Percentiles rank a stretch among this genome's conserved stretches.
Conservation (phyloP, 192 early-diverging fungal genomes). For the Lobosporangium transversale region DNA sequence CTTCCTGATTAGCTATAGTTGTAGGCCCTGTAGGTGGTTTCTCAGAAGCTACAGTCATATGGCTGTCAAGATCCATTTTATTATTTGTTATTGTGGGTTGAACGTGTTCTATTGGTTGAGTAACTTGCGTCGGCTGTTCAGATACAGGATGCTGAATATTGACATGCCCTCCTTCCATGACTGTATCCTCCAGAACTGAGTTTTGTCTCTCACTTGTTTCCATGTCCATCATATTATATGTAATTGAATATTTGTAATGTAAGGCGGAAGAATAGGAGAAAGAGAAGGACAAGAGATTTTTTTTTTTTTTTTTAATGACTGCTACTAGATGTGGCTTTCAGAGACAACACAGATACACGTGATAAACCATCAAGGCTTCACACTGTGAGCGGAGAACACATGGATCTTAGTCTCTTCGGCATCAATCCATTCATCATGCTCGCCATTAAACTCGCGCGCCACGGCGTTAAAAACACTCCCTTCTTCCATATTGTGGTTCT, state of each 20-base stretch:
- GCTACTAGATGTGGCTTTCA: slow-evolving; percentile 19
- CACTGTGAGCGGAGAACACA: too few relatives aligned
- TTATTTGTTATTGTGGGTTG: background rate
- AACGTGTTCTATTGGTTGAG: background rate
- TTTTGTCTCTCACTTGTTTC: background rate
- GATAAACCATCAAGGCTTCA: background rate
- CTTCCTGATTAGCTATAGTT: too few relatives aligned
- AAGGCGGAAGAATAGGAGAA: background rate
- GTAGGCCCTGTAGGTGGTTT: slow-evolving; percentile 5
- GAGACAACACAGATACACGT: slow-evolving; percentile 37
- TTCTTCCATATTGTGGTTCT: slow-evolving; percentile 96
- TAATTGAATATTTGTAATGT: too few relatives aligned
- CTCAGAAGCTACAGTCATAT: slow-evolving; percentile 1
- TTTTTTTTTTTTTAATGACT: slow-evolving; percentile 14
- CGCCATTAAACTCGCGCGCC: slow-evolving; percentile 89
- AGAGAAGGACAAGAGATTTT: background rate
- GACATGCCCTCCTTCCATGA: slow-evolving; percentile 13
- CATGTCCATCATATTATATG: slow-evolving; percentile 26
- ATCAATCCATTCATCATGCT: slow-evolving; percentile 58
- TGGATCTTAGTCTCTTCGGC: background rate
- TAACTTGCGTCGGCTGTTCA: background rate
- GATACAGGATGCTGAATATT: background rate
- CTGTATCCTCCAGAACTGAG: slow-evolving; percentile 10
- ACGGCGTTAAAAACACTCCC: slow-evolving; percentile 88
- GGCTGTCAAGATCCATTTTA: slow-evolving; percentile 32